Conservation (phyloP, 2,329 filamentous ascomycete genomes). For the Diaporthe sp. region DNA sequence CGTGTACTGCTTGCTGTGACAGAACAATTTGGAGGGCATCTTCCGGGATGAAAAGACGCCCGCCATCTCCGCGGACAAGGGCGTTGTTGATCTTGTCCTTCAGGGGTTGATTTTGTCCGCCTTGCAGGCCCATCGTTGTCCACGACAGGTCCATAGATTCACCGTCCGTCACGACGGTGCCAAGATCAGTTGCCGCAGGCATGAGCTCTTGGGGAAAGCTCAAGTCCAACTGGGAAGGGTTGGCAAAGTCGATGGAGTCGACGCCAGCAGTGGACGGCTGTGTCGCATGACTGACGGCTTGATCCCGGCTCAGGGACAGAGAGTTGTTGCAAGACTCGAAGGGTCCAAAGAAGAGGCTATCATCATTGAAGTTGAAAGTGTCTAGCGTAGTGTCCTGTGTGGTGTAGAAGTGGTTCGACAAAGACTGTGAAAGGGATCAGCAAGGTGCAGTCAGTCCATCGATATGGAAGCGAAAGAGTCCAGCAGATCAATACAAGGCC, state of each 20-base stretch:
- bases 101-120: constrained; percentile 15
- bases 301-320: constrained; percentile 15
- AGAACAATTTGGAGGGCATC: constrained; percentile 25
- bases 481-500: neutral
- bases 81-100: constrained; percentile 32
- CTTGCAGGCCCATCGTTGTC: constrained; percentile 11
- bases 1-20: constrained; percentile 19
- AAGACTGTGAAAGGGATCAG: constrained; percentile 26
- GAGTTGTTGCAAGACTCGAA: constrained; percentile 33
- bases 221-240: constrained; percentile 16
- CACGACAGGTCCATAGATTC: constrained; percentile 29
- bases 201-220: neutral
- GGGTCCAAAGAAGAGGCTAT: constrained; percentile 31
- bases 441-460: neutral
- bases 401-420: constrained; percentile 34
- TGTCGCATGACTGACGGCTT: constrained; percentile 17
- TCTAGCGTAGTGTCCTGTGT: constrained; percentile 29
- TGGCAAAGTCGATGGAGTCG: constrained; percentile 32
- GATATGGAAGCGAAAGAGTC: neutral
- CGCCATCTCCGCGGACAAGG: constrained; percentile 32
- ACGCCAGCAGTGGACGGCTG: constrained; percentile 26
- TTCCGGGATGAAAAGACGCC: constrained; percentile 31
- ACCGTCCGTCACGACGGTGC: neutral
- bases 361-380: constrained; percentile 34
- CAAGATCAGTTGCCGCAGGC: neutral